A percentile compares a stretch with the other conserved stretches of the same genome.
Evolutionary conservation across 805 yeast genomes (phyloP).

Genomic region (Wickerhamiella sorbophila): DNA sequence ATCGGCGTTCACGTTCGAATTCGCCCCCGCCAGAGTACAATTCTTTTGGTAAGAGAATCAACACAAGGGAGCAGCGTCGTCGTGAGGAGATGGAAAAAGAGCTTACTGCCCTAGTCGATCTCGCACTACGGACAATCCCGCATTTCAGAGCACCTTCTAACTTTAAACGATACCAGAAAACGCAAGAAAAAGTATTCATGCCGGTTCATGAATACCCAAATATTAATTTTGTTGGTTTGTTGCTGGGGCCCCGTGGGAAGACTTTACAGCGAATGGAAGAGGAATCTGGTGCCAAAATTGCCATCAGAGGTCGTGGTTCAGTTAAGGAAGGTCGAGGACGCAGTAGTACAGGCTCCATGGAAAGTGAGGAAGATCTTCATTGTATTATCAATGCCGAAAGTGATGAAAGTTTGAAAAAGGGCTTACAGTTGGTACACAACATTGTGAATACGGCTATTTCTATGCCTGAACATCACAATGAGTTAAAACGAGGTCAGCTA

Average conservation of each 20-base stretch:
- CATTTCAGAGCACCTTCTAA: conserved; percentile 67
- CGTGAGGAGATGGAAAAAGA: conserved; percentile 56
- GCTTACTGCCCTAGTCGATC: conserved; percentile 62
- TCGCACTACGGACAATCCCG: conserved; percentile 59
- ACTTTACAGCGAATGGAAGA: conserved; percentile 69
- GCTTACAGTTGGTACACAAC: conserved; percentile 56
- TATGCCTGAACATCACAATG: conserved; percentile 89
- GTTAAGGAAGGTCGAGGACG: conserved; percentile 77
- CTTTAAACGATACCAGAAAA: conserved; percentile 55
- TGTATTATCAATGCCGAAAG: conserved; percentile 75
- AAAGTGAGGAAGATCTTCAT: conserved; percentile 72
- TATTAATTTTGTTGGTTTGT: conserved; percentile 79
- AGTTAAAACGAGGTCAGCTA: conserved; percentile 76
- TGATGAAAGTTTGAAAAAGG: conserved; percentile 61
- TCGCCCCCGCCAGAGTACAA: conserved; percentile 94
- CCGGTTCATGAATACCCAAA: conserved; percentile 83
- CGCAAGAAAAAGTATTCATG: conserved; percentile 67
- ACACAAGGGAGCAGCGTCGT: conserved; percentile 64
- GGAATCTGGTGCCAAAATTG: conserved; percentile 77
- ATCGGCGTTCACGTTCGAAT: conserved; percentile 40
- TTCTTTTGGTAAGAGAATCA: conserved; percentile 62
- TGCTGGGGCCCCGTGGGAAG: conserved; percentile 92
- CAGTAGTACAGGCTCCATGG: conserved; percentile 32
- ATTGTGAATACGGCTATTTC: conserved; percentile 71
- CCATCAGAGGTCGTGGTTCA: conserved; percentile 90